Evolutionary conservation across 345 rosid genomes (phyloP).

Genomic region (Syzygium aromaticum): DNA sequence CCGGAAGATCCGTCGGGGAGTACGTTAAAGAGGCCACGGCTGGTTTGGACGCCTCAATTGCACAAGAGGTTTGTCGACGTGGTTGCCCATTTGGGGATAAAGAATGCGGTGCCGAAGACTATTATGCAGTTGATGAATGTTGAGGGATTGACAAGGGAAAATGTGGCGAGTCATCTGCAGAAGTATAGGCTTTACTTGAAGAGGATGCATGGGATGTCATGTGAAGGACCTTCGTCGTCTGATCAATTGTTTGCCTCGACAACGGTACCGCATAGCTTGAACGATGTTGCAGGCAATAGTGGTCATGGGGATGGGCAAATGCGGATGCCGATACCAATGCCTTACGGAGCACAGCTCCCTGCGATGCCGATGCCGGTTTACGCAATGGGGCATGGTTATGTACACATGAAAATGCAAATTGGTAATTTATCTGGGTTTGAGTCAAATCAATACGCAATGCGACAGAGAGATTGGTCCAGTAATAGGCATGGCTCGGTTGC

Average conservation of each 20-base stretch:
- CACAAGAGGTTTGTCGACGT: conserved; percentile 97
- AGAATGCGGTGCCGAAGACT: conserved; percentile 96
- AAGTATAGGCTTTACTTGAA: conserved; percentile 85
- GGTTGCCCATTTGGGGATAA: conserved; percentile 74
- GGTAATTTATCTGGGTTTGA: conserved; percentile 2
- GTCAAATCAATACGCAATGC: not conserved
- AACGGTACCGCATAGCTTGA: conserved; percentile 57
- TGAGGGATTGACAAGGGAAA: conserved; percentile 86
- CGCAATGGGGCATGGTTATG: conserved; percentile 16
- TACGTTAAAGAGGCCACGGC: conserved; percentile 62
- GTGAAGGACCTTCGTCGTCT: conserved; percentile 51
- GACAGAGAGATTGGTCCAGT: not conserved
- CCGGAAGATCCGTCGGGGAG: conserved; percentile 53
- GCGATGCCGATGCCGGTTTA: conserved; percentile 55
- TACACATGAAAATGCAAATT: conserved; percentile 47
- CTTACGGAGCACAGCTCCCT: conserved; percentile 41
- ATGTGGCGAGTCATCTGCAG: conserved; percentile 93
- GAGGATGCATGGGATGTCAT: conserved; percentile 75
- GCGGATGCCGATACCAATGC: conserved; percentile 25
- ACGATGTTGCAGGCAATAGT: conserved; percentile 1
- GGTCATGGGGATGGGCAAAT: conserved; percentile 32
- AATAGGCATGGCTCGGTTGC: not conserved
- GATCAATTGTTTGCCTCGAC: conserved; percentile 79
- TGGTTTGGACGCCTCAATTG: conserved; percentile 97
- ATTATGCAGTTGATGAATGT: conserved; percentile 99